Base-by-base conservation (phyloP, 1,139 yeast genomes). In the Scheffersomyces parashehatae region DNA sequence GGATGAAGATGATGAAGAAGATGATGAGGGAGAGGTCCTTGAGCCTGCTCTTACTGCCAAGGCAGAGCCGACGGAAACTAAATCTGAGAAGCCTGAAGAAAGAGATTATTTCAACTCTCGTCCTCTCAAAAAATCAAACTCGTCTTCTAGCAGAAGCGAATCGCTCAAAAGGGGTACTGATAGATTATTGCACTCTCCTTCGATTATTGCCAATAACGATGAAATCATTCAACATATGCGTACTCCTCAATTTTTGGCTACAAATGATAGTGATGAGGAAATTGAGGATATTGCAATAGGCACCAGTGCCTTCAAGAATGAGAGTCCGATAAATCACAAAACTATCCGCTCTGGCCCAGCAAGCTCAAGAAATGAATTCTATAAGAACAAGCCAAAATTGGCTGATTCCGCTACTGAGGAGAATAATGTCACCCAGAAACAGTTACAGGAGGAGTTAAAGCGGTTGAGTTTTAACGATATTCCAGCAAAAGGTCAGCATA, bases 401-500 rank as follows among this genome's bases (percentile, higher is more conserved):
- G 20, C 24, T 9, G 35, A 31, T 9, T 15, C 32, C 14, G 28
- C 20, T n/a, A 3, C 29, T 15, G 44, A 39, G 26, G 38, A 38
- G 7, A 13, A 50, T 8, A 45, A 52, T 3, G 57, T 70, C n/a
- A 70, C 74, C 3, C 64, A 59, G 38, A 69, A 60, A 44, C 72
- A 72, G 43, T 53, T 73, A 37, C 70, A 69, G 51, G 67, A 67
- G 39, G 78, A 73, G 49, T 54, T 56, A 60, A 73, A 53, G 52
- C 73, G 59, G 53, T 68, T 66, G 57, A 78, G 86, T 1, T 91
- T 91, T 65, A 87, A 88, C 59, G 93, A 88, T 48, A 67, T 93
- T 16, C 96, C 98, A 0, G 95, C 97, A 3, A 81, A 83, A 52
- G 95, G 96, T 0, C 99, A 93, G 64, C 96, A 91, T 61, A 65